A percentile compares a stretch with the other conserved stretches of the same genome.
phyloP scores from a whole-genome alignment of 2,329 filamentous ascomycete species.

The Dendryphion nanum region DNA sequence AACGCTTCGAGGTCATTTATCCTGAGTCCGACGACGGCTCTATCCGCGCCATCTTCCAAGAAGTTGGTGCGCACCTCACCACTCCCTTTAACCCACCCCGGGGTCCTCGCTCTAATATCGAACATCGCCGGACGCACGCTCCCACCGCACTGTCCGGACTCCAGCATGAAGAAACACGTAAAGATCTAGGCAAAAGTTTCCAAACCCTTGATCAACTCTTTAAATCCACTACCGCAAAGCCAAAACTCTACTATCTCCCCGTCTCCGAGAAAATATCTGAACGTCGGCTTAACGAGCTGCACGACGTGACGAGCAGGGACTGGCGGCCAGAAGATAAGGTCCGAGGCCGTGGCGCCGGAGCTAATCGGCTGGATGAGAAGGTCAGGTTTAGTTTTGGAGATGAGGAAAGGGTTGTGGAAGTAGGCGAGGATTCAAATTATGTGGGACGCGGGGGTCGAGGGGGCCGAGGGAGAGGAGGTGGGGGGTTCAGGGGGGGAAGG shows the following conservation, averaged over 20 bases:
- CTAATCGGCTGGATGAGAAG: slow-evolving; percentile 34
- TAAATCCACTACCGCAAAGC: slow-evolving; percentile 59
- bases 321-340: slow-evolving; percentile 37
- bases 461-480: slow-evolving; percentile 2
- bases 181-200: slow-evolving; percentile 35
- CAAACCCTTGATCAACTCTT: slow-evolving; percentile 61
- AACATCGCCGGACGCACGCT: neutral
- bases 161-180: neutral
- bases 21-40: slow-evolving; percentile 7
- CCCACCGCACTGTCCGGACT: neutral
- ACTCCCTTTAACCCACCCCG: slow-evolving; percentile 17
- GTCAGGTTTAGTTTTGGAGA: slow-evolving; percentile 46
- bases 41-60: slow-evolving; percentile 31
- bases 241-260: slow-evolving; percentile 64
- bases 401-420: slow-evolving; percentile 44
- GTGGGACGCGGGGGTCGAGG: slow-evolving; percentile 8
- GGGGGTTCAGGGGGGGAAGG: slow-evolving; percentile 10
- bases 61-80: slow-evolving; percentile 22
- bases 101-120: slow-evolving; percentile 4
- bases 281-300: slow-evolving; percentile 62
- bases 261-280: slow-evolving; percentile 64
- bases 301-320: slow-evolving; percentile 43
- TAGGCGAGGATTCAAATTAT: slow-evolving; percentile 20
- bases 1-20: slow-evolving; percentile 34
- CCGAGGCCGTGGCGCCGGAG: slow-evolving; percentile 25